phyloP scores from a whole-genome alignment of 73 alveolate genomes.

The Breviolum minutum region DNA sequence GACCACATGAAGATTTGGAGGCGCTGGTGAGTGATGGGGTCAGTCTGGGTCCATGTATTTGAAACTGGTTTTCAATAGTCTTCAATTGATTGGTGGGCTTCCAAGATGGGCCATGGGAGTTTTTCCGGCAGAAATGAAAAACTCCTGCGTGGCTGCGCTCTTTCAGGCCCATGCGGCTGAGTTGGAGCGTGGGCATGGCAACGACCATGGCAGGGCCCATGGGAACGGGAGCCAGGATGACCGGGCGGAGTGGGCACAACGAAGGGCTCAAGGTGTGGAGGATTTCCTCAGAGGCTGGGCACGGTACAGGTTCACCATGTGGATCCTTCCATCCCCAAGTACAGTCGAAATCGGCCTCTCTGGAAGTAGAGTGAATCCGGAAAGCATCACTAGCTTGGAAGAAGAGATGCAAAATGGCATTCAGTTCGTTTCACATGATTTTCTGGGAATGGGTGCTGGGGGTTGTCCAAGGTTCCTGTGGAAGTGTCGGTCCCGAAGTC shows the following conservation, averaged over 20 bases:
- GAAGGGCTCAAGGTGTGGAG: conserved; percentile 16
- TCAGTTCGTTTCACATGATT: too few species aligned
- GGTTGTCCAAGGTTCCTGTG: too few species aligned
- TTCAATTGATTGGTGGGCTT: too few species aligned
- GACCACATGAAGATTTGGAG: conserved; percentile 26
- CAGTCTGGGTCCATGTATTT: too few species aligned
- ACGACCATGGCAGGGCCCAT: not conserved
- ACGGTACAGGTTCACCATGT: not conserved
- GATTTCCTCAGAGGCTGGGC: not conserved
- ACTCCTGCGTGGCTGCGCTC: not conserved
- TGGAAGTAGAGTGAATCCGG: too few species aligned
- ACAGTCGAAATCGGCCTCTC: too few species aligned
- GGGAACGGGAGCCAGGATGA: not conserved
- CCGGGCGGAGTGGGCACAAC: not conserved
- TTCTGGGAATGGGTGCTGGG: not conserved
- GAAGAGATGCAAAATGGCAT: too few species aligned
- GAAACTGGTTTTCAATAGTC: too few species aligned
- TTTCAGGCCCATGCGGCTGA: not conserved
- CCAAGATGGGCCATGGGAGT: not conserved
- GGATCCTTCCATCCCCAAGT: too few species aligned
- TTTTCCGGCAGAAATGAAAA: not conserved
- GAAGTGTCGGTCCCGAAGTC: too few species aligned
- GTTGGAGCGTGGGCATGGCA: not conserved
- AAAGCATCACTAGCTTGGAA: too few species aligned
- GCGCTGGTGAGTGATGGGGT: not conserved